Evolutionary conservation across 2,329 filamentous ascomycete species (phyloP).

Genomic region (Hysterium pulicare): DNA sequence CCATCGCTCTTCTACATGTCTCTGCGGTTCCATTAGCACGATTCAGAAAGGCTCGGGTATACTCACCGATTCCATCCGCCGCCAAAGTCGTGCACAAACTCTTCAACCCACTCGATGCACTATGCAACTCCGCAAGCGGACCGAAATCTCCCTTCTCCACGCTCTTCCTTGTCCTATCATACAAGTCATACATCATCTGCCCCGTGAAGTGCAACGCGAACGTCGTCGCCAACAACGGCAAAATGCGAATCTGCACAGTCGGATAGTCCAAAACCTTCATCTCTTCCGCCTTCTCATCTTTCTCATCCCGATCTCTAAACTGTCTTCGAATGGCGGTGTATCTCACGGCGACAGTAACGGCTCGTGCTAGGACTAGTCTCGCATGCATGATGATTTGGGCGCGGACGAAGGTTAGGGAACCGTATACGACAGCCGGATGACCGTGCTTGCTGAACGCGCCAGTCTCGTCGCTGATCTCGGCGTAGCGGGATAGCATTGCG

Average conservation of each 20-base stretch:
- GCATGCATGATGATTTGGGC: conserved; percentile 50
- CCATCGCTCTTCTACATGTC: conserved; percentile 52
- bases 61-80: conserved; percentile 46
- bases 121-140: conserved; percentile 50
- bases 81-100: conserved; percentile 52
- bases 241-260: conserved; percentile 52
- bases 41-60: neutral
- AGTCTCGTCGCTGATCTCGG: conserved; percentile 45
- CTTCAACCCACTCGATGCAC: conserved; percentile 53
- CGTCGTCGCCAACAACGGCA: conserved; percentile 52
- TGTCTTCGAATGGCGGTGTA: conserved; percentile 50
- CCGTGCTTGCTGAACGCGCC: conserved; percentile 46
- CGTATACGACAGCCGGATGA: conserved; percentile 50
- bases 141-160: conserved; percentile 52
- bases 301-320: conserved; percentile 49
- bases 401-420: conserved; percentile 49
- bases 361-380: conserved; percentile 50
- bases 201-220: conserved; percentile 50
- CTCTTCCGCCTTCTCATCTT: conserved; percentile 34
- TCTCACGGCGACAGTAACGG: conserved; percentile 52
- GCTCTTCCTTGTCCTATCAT: conserved; percentile 42
- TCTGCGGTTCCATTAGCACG: conserved; percentile 24
- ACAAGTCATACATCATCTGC: conserved; percentile 51
- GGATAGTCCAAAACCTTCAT: conserved; percentile 52
- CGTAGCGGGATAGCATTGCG: conserved; percentile 50